Evolutionary conservation across 768 basidiomycete species (phyloP).

Genomic region (Mycena rebaudengoi): DNA sequence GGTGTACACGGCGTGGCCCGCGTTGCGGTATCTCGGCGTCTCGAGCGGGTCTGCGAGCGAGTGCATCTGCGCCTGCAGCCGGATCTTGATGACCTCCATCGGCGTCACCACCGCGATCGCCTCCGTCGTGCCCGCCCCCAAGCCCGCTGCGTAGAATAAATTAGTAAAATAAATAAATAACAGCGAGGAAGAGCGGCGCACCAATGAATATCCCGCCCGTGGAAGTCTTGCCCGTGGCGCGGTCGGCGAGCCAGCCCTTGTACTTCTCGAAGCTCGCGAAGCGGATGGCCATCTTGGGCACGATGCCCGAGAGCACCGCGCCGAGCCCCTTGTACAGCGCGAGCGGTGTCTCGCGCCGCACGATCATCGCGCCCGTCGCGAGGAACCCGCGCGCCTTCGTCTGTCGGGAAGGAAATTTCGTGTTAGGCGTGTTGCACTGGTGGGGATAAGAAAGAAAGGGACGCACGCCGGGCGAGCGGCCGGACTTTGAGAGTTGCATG

Average conservation of each 20-base stretch:
- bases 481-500: slow-evolving; percentile 96
- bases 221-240: slow-evolving; percentile 79
- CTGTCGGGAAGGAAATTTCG: slow-evolving; percentile 48
- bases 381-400: slow-evolving; percentile 92
- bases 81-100: slow-evolving; percentile 99
- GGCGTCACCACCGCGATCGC: slow-evolving; percentile 95
- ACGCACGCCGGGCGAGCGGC: slow-evolving; percentile 84
- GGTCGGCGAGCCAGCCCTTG: slow-evolving; percentile 82
- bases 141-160: too few relatives aligned
- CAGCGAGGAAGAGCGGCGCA: too few relatives aligned
- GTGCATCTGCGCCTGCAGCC: slow-evolving; percentile 96
- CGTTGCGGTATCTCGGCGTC: slow-evolving; percentile 92
- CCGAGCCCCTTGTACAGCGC: slow-evolving; percentile 98
- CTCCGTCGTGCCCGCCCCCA: slow-evolving; percentile 95
- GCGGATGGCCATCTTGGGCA: slow-evolving; percentile 99
- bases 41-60: slow-evolving; percentile 97
- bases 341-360: slow-evolving; percentile 89
- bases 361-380: slow-evolving; percentile 89
- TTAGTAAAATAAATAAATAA: too few relatives aligned
- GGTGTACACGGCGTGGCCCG: slow-evolving; percentile 94
- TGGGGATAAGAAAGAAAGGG: background rate
- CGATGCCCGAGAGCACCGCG: slow-evolving; percentile 95
- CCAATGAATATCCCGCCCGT: slow-evolving; percentile 86
- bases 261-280: slow-evolving; percentile 98
- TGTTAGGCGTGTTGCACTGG: slow-evolving; percentile 7